These are phyloP conservation scores for Benincasa hispida DNA, from an alignment of 306 rosid genomes.

Conservation along the genomic window DNA sequence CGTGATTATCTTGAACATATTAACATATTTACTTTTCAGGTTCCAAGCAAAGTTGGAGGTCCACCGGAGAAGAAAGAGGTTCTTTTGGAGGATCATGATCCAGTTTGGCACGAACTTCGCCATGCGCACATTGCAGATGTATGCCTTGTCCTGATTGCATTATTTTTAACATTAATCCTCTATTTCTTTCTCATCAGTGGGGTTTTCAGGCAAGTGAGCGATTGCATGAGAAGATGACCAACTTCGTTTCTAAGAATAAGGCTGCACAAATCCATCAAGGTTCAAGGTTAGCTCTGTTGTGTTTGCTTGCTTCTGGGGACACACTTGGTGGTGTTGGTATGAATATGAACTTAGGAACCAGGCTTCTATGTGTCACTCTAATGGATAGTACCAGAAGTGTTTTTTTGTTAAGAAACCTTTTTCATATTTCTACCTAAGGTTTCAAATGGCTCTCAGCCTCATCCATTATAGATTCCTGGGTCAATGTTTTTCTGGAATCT, in stretches of 20 bases:
- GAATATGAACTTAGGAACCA: background rate
- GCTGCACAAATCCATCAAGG: conserved; percentile 89
- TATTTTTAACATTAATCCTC: background rate
- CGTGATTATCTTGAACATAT: too few species aligned
- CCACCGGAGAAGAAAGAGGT: conserved; percentile 82
- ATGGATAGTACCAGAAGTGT: background rate
- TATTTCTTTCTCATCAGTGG: conserved; percentile 9
- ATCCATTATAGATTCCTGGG: background rate
- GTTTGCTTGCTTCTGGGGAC: conserved; percentile 1
- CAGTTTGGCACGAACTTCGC: conserved; percentile 94
- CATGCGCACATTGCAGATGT: conserved; percentile 97
- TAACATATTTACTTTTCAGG: conserved; percentile 30
- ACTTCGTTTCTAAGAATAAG: conserved; percentile 74
- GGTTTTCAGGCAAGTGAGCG: conserved; percentile 78
- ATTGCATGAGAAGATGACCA: conserved; percentile 84
- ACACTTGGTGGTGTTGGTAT: background rate
- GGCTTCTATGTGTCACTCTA: background rate
- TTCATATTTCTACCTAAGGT: background rate
- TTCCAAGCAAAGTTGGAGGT: conserved; percentile 63
- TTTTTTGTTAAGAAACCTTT: background rate
- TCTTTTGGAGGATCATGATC: conserved; percentile 96
- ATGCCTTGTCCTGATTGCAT: conserved; percentile 16
- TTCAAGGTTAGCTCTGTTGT: conserved; percentile 42
- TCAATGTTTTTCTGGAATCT: background rate
- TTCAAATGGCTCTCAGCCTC: background rate